Evolutionary conservation across 2,329 filamentous ascomycete species (phyloP).

Genomic region (Colletotrichum aenigma): DNA sequence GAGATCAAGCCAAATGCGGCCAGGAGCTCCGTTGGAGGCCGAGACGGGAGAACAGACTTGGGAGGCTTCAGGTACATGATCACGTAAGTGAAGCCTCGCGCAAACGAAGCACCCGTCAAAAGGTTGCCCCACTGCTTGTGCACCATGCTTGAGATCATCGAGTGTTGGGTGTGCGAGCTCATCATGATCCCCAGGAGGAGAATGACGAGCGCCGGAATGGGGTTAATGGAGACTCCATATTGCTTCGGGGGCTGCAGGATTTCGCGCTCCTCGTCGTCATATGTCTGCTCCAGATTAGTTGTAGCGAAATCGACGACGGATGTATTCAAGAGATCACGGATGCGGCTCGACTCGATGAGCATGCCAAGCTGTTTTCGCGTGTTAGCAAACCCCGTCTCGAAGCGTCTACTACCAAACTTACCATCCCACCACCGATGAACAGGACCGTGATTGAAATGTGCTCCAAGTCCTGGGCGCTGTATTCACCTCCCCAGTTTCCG

Average conservation of each 20-base stretch:
- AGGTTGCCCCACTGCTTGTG: constrained; percentile 94
- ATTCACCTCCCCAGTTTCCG: constrained; percentile 70
- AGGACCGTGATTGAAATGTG: constrained; percentile 92
- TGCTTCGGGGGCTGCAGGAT: constrained; percentile 60
- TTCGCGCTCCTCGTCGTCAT: constrained; percentile 50
- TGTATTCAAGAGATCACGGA: constrained; percentile 71
- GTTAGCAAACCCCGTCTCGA: constrained; percentile 24
- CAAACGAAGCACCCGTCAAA: constrained; percentile 79
- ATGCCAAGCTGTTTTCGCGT: constrained; percentile 67
- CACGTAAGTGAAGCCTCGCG: constrained; percentile 80
- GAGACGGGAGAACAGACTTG: constrained; percentile 77
- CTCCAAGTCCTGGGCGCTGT: constrained; percentile 83
- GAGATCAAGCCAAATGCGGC: constrained; percentile 85
- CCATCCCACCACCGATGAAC: constrained; percentile 90
- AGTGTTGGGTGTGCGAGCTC: constrained; percentile 86
- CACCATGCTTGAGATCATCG: constrained; percentile 87
- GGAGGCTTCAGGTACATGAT: constrained; percentile 82
- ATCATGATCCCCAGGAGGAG: constrained; percentile 92
- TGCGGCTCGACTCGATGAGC: constrained; percentile 76
- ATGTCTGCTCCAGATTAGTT: constrained; percentile 31
- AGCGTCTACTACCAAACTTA: constrained; percentile 43
- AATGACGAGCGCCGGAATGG: constrained; percentile 85
- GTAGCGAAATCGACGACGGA: constrained; percentile 43
- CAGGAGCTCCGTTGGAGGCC: constrained; percentile 90
- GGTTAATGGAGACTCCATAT: constrained; percentile 82